Conservation (phyloP, 805 yeast species). For the Ogataea pilisensis region DNA sequence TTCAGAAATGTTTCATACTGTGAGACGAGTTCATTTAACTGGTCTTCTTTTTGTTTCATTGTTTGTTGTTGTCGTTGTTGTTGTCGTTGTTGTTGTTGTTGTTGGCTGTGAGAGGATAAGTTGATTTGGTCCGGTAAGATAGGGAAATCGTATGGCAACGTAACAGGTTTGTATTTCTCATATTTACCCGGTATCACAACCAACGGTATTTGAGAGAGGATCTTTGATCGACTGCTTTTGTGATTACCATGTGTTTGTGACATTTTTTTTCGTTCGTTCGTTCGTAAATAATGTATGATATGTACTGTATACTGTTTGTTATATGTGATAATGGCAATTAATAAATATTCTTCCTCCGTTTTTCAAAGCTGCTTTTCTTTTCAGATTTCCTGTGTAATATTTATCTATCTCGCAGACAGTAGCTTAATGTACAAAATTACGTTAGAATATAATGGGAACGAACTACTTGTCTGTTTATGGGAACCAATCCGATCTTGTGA, state of each 20-base stretch:
- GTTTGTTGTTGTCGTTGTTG: slow-evolving; percentile 1
- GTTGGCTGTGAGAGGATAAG: not conserved
- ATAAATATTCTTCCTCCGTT: no score
- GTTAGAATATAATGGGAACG: no score
- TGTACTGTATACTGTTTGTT: not conserved
- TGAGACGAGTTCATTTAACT: slow-evolving; percentile 2
- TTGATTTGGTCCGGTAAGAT: slow-evolving; percentile 7
- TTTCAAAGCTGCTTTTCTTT: no score
- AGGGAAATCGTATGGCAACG: slow-evolving; percentile 24
- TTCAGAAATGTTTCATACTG: slow-evolving; percentile 4
- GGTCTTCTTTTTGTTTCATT: slow-evolving; percentile 3
- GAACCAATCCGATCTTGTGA: no score
- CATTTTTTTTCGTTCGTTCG: not conserved
- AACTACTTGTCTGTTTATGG: no score
- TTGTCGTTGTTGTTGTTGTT: no score
- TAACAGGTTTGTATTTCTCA: slow-evolving; percentile 20
- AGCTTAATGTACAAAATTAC: no score
- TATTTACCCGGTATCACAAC: slow-evolving; percentile 24
- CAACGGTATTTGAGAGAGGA: slow-evolving; percentile 28
- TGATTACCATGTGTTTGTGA: not conserved
- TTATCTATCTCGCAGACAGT: no score
- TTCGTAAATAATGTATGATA: not conserved
- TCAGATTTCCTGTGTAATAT: no score
- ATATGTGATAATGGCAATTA: not conserved
- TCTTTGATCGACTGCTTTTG: slow-evolving; percentile 10